Evolutionary conservation across 768 basidiomycete genomes (phyloP), one percentile per base, ranked within the genome.

Genomic region (Trametes cubensis): DNA sequence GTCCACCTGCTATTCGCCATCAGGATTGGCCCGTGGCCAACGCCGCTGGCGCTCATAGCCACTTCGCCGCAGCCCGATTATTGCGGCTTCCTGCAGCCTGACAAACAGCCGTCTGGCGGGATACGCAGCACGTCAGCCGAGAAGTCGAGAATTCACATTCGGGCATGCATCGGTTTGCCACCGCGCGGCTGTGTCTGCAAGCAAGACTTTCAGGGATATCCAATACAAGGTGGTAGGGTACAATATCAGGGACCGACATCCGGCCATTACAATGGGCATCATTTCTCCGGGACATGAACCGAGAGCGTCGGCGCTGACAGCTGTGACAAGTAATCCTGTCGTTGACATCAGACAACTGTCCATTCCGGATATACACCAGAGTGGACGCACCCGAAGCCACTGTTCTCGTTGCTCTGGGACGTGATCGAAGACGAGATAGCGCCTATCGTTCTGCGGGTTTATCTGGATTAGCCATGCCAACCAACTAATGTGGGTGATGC

Each of bases 341-440:
- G 39, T 28, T 62, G 42, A 44, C 3, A 46, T 61, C 58, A 61
- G 56, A 61, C 21, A 66, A 66, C 52, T 61, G 63, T 30, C 28
- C 51, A 46, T 38, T 46, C 46, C 61, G 18, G 6, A 21, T 46
- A 5, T 20, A 11, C 44, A n/a, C n/a, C n/a, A n/a, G n/a, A 39
- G n/a, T 34, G 17, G 58, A 78, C 87, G 64, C 69, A 95, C 95
- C 74, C 90, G 80, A 61, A 98, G 78, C 96, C 95, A 98, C 58
- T 79, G 79, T 73, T 93, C 91, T 64, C 96, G 79, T 67, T 94
- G 84, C 52, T 93, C 88, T 0, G 94, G 89, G 54, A 91, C 79
- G 72, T 97, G 92, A 62, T 95, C 88, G 70, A 96, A 98, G 68
- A 85, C 80, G 13, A 85, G 82, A 69, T 94, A 98, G 46, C 96